Evolutionary conservation across 148 eudicot genomes (phyloP), one percentile per base, ranked within the genome.

Genomic region (Silene conica): DNA sequence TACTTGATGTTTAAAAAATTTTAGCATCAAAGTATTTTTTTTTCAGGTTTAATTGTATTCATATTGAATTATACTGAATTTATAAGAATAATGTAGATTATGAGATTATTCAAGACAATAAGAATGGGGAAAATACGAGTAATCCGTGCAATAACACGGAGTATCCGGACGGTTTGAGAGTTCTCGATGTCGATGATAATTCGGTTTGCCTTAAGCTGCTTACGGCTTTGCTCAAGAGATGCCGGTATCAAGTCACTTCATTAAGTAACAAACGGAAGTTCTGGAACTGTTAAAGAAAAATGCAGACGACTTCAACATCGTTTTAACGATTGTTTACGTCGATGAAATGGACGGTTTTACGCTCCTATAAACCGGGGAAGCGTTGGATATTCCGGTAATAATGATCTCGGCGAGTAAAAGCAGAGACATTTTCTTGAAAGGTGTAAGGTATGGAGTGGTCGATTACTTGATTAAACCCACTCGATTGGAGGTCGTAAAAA

Each of bases 161-260:
- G 5, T 81, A 79, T 74, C 82, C 87, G 0, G 71, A 48, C 1
- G 82, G 79, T 4, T 25, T 85, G 69, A 75, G 83, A 77, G 81
- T 85, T 64, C 79, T 85, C 6, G 78, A 72, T 1, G 82, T 85
- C 8, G 88, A 85, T 46, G 85, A 85, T 58, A 66, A 66, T 22
- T 6, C 22, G 4, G 78, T 73, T 38, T 80, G 78, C 20, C 88
- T 85, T 14, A 45, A 3, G 0, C 2, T 58, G 3, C 62, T 80
- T 8, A 52, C 80, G 2, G 8, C 55, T 1, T 21, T 79, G 54
- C 85, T 85, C 22, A 22, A 55, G 0, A 60, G 73, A 10, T 85
- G 82, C 58, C 21, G 16, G 16, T 85, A 85, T 72, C 67, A 78
- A 75, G 89, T 81, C 26, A 83, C 82, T 1, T 48, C 80, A 0